Percentiles rank a stretch among this genome's conserved stretches.
phyloP scores from a whole-genome alignment of 768 basidiomycete species.

The Tephrocybe sp. region DNA sequence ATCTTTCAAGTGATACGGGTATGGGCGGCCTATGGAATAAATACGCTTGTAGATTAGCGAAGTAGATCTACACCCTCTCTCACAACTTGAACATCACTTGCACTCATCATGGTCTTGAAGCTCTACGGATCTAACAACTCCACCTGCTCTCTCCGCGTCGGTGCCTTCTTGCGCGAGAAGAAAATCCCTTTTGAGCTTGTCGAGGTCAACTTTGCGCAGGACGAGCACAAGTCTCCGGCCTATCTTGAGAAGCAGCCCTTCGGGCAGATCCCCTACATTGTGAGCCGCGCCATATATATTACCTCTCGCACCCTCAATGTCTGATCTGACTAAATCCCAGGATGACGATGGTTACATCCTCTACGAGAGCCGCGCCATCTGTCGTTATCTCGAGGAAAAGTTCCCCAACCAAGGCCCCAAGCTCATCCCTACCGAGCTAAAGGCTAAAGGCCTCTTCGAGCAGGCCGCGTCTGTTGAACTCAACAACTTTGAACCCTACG shows the following conservation, averaged over 20 bases:
- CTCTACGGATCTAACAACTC: constrained; percentile 38
- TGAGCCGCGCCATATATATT: constrained; percentile 17
- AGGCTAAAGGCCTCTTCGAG: constrained; percentile 43
- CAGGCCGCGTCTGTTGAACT: constrained; percentile 52
- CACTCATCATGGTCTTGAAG: constrained; percentile 39
- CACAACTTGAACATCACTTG: background rate
- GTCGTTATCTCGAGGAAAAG: constrained; percentile 57
- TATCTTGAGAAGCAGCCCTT: constrained; percentile 59
- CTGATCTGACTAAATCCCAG: constrained; percentile 19
- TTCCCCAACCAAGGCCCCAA: constrained; percentile 48
- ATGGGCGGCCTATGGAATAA: background rate
- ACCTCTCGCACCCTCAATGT: background rate
- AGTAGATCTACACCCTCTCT: too few species aligned
- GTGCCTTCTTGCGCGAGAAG: constrained; percentile 52
- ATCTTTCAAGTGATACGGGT: too few species aligned
- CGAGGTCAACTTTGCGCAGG: constrained; percentile 39
- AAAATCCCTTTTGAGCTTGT: constrained; percentile 54
- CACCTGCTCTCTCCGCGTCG: constrained; percentile 53
- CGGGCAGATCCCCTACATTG: constrained; percentile 42
- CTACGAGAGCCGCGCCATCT: constrained; percentile 64
- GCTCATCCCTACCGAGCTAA: constrained; percentile 49
- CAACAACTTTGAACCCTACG: constrained; percentile 47
- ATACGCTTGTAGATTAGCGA: background rate
- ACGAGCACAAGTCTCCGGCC: constrained; percentile 46
- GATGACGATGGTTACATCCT: constrained; percentile 59